A percentile compares a stretch with the other conserved stretches of the same genome.
These are phyloP conservation scores for Darksidea phi DNA, from an alignment of 495 filamentous ascomycete species.

Conservation along the genomic window DNA sequence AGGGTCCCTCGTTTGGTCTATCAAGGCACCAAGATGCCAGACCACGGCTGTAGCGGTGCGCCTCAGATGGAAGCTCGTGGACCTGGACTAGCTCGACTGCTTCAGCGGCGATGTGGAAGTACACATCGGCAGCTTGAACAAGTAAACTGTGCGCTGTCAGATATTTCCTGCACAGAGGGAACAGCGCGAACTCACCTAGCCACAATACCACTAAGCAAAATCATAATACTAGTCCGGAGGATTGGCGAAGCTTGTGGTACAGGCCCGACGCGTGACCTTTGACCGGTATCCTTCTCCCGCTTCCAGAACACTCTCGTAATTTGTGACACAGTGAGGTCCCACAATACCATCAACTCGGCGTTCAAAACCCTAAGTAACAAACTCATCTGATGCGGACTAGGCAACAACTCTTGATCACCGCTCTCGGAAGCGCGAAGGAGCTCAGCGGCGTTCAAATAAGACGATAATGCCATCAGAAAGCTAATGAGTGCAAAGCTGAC, in stretches of 20 bases:
- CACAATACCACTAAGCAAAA: background rate
- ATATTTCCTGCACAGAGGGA: background rate
- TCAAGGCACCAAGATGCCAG: conserved; percentile 19
- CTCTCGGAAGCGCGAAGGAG: background rate
- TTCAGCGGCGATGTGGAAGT: conserved; percentile 8
- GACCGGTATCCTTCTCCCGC: no score
- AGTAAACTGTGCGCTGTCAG: conserved; percentile 1
- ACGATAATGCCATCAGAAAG: conserved; percentile 10
- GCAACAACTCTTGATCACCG: background rate
- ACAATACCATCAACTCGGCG: conserved; percentile 13
- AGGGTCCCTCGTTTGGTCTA: background rate
- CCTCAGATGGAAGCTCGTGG: background rate
- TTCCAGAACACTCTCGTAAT: conserved; percentile 2
- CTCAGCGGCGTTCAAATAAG: background rate
- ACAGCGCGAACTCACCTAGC: background rate
- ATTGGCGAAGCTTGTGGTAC: background rate
- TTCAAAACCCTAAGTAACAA: conserved; percentile 13
- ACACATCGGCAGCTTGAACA: conserved; percentile 18
- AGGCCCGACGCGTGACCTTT: no score
- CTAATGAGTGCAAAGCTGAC: conserved; percentile 10
- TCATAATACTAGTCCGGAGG: background rate
- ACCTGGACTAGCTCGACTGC: conserved; percentile 4
- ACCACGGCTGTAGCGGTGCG: background rate
- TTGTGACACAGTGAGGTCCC: background rate
- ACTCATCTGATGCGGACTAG: conserved; percentile 17